Evolutionary conservation across 192 early-diverging fungal species (phyloP).

Genomic region (Entomortierella chlamydospora): DNA sequence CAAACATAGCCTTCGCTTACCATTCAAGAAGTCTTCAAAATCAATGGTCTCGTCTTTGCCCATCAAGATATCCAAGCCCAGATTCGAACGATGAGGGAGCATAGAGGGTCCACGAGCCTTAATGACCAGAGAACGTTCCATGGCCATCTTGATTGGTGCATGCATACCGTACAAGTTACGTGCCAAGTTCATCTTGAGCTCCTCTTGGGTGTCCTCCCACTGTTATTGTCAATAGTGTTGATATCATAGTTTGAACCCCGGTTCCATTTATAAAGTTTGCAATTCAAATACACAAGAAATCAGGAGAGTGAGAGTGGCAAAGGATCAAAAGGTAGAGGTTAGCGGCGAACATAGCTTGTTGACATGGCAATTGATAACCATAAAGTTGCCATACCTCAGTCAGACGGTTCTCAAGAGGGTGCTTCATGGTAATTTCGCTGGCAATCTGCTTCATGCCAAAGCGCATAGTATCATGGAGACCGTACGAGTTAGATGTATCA

Average conservation of each 20-base stretch:
- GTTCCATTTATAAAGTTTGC: neutral
- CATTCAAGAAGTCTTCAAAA: slow-evolving; percentile 89
- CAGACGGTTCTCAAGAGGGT: slow-evolving; percentile 85
- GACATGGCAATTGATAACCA: neutral
- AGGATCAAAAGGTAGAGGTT: neutral
- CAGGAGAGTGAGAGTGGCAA: neutral
- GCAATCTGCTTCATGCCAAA: slow-evolving; percentile 75
- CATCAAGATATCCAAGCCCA: slow-evolving; percentile 83
- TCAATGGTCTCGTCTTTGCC: slow-evolving; percentile 92
- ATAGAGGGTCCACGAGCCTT: slow-evolving; percentile 63
- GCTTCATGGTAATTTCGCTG: slow-evolving; percentile 70
- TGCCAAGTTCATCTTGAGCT: slow-evolving; percentile 84
- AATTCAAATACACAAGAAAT: neutral
- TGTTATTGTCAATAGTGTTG: slow-evolving; percentile 40
- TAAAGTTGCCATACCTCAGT: slow-evolving; percentile 60
- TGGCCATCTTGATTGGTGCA: slow-evolving; percentile 92
- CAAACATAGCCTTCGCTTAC: too few relatives aligned
- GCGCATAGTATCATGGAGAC: slow-evolving; percentile 87
- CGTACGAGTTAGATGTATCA: slow-evolving; percentile 69
- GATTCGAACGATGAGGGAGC: slow-evolving; percentile 68
- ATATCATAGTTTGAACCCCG: neutral
- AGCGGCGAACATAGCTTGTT: neutral
- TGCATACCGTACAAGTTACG: slow-evolving; percentile 88
- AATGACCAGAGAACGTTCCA: slow-evolving; percentile 83
- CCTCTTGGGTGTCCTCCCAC: slow-evolving; percentile 89